phyloP scores from a whole-genome alignment of 2,329 filamentous ascomycete species.

The Periconia macrospinosa region DNA sequence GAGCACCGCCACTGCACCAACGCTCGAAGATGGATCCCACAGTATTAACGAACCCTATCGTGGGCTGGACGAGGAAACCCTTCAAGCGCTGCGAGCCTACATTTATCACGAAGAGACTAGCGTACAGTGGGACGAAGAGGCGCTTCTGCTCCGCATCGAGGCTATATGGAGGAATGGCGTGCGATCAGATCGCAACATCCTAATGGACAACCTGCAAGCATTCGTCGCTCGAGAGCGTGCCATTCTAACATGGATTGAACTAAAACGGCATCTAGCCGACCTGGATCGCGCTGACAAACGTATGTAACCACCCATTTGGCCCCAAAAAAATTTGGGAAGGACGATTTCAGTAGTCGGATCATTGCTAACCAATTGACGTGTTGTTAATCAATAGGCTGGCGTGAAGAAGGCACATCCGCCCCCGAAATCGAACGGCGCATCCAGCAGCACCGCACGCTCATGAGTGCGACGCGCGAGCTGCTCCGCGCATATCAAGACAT shows the following conservation, averaged over 20 bases:
- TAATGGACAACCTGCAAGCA: conserved; percentile 27
- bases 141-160: conserved; percentile 33
- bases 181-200: conserved; percentile 27
- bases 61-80: conserved; percentile 32
- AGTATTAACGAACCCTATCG: conserved; percentile 22
- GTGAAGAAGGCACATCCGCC: conserved; percentile 27
- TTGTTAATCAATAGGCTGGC: conserved; percentile 25
- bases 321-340: neutral
- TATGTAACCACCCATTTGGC: conserved; percentile 17
- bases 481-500: conserved; percentile 35
- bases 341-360: neutral
- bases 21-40: conserved; percentile 19
- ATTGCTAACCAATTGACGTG: conserved; percentile 1
- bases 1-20: conserved; percentile 2
- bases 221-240: conserved; percentile 38
- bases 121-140: conserved; percentile 29
- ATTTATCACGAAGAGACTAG: conserved; percentile 31
- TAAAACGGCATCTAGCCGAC: conserved; percentile 36
- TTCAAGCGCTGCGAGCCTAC: conserved; percentile 33
- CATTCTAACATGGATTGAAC: conserved; percentile 39
- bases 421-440: conserved; percentile 36
- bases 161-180: conserved; percentile 34
- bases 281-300: conserved; percentile 36
- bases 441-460: conserved; percentile 35
- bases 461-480: conserved; percentile 36